Conservation (phyloP, 345 rosid genomes). For the Aegle marmelos region DNA sequence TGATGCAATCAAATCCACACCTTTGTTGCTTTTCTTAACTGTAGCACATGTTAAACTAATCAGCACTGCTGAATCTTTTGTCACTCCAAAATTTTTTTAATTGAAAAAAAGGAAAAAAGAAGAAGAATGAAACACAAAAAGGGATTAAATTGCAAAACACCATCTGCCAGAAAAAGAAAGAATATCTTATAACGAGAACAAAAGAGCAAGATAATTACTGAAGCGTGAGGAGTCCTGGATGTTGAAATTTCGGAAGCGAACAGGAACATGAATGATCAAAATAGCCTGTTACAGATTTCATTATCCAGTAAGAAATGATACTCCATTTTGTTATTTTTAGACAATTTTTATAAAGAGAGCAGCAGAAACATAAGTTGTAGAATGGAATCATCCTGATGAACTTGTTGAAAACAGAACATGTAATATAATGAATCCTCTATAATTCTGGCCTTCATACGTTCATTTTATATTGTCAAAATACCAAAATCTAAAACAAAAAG, state of each 20-base stretch:
- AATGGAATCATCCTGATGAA: background rate
- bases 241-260: slow-evolving; percentile 69
- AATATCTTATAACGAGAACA: background rate
- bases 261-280: slow-evolving; percentile 79
- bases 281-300: slow-evolving; percentile 60
- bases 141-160: background rate
- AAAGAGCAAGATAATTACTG: slow-evolving; percentile 47
- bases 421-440: background rate
- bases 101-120: slow-evolving; percentile 4
- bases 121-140: background rate
- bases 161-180: background rate
- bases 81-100: background rate
- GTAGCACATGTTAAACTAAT: slow-evolving; percentile 23
- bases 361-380: background rate
- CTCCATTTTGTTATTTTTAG: background rate
- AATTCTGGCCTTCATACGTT: background rate
- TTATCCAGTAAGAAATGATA: slow-evolving; percentile 3
- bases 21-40: slow-evolving; percentile 76
- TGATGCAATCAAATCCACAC: slow-evolving; percentile 77
- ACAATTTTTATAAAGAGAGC: background rate
- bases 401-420: background rate
- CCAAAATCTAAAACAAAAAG: background rate
- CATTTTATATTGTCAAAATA: background rate
- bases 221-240: slow-evolving; percentile 54
- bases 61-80: slow-evolving; percentile 5